Evolutionary conservation across 768 basidiomycete species (phyloP), one percentile per base, ranked within the genome.

Genomic region (Pholiota conissans): DNA sequence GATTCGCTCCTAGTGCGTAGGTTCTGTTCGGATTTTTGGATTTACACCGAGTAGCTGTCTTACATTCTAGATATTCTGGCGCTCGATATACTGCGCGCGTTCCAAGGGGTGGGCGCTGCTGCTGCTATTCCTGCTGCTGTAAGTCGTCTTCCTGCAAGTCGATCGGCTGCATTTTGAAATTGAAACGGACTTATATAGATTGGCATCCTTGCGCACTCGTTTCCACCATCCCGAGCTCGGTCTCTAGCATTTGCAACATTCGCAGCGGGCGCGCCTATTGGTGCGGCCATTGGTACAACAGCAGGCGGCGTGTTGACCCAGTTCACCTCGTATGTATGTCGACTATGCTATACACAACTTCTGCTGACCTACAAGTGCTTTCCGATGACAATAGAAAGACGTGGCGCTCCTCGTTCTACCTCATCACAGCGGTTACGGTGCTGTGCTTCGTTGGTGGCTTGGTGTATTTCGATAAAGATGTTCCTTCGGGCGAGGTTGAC

Each of bases 191-290:
- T n/a, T n/a, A 3, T 50, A 27, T 59, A 91, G 85, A 68, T 94
- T 1, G 93, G 94, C 0, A 94, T 92, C 56, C 79, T 96, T 30
- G 93, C 94, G 0, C 80, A 88, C 47, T 75, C 85, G 0, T 96
- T 95, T 68, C 87, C 89, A 3, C 87, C 87, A 0, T 74, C 73
- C 1, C 75, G 75, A 11, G 79, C 85, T 0, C 83, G 94, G 9
- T 84, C 90, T 1, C 70, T 84, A 0, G 94, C 92, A 0, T 96
- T 95, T 60, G 84, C 94, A 0, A 85, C 87, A 0, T 95, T 94
- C 61, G 80, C 88, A 0, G 91, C 92, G 0, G 95, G 95, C 26
- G 91, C 89, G 0, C 93, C 94, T 0, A 66, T 95, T 5, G 94
- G 94, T 0, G 89, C 80, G 0, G 88, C 84, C 0, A 72, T 93